These are phyloP conservation scores for Bacidia gigantensis DNA, from an alignment of 495 filamentous ascomycete species.

Conservation along the genomic window DNA sequence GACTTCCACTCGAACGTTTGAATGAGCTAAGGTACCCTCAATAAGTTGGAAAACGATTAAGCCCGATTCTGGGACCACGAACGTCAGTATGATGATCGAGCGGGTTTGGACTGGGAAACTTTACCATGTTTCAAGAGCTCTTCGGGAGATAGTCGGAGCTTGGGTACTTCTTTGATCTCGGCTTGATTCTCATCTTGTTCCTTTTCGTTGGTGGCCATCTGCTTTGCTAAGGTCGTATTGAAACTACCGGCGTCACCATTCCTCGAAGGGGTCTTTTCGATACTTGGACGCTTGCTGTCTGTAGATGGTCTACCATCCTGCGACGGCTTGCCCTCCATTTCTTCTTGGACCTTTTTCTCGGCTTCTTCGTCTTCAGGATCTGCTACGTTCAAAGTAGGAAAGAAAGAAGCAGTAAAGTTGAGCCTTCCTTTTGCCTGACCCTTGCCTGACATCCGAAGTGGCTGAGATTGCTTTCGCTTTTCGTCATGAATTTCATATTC, in stretches of 20 bases:
- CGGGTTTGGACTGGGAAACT: conserved; percentile 1
- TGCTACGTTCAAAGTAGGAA: conserved; percentile 69
- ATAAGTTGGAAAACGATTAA: conserved; percentile 90
- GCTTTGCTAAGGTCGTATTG: conserved; percentile 25
- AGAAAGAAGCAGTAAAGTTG: conserved; percentile 79
- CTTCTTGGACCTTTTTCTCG: conserved; percentile 36
- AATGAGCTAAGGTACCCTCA: conserved; percentile 66
- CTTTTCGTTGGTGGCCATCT: conserved; percentile 34
- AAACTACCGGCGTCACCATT: conserved; percentile 24
- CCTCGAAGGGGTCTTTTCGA: conserved; percentile 15
- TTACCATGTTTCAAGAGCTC: conserved; percentile 67
- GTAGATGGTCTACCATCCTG: conserved; percentile 13
- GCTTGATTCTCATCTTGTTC: conserved; percentile 37
- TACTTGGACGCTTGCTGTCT: conserved; percentile 11
- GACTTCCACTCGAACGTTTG: conserved; percentile 69
- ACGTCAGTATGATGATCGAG: conserved; percentile 14
- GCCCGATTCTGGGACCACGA: conserved; percentile 52
- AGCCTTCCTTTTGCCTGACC: conserved; percentile 64
- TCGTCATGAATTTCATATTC: conserved; percentile 71
- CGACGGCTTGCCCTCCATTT: conserved; percentile 21
- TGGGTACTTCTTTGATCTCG: conserved; percentile 44
- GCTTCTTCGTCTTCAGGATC: conserved; percentile 88
- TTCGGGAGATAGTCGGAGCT: conserved; percentile 61
- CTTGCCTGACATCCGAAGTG: conserved; percentile 51
- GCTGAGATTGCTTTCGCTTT: conserved; percentile 47